Conservation (phyloP, 2,329 filamentous ascomycete species). For the Cadophora sp. region DNA sequence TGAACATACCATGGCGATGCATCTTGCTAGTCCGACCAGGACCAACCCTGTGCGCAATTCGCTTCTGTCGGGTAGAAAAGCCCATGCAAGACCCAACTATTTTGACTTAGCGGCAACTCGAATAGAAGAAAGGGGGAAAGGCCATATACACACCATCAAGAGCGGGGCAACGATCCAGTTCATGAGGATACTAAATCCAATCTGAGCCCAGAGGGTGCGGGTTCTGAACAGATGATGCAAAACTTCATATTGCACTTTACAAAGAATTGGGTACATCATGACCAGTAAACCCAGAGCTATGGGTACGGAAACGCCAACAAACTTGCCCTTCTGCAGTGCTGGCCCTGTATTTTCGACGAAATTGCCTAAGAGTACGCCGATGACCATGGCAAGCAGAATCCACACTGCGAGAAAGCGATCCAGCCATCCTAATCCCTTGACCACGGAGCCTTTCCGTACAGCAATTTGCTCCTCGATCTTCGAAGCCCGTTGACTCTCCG, state of each 20-base stretch:
- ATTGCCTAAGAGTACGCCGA: conserved; percentile 69
- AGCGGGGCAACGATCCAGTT: conserved; percentile 88
- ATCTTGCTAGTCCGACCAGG: conserved; percentile 82
- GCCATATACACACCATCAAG: conserved; percentile 63
- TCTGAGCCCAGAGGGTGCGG: conserved; percentile 75
- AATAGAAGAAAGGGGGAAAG: background rate
- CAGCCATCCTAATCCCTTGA: conserved; percentile 51
- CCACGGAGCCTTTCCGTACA: conserved; percentile 35
- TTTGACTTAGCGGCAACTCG: background rate
- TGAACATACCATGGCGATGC: conserved; percentile 95
- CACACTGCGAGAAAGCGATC: conserved; percentile 60
- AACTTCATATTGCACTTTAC: conserved; percentile 82
- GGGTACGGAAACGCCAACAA: conserved; percentile 68
- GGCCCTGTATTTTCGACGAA: conserved; percentile 62
- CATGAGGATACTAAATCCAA: conserved; percentile 76
- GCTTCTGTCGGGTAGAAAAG: conserved; percentile 65
- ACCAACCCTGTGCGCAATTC: conserved; percentile 72
- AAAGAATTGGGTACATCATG: conserved; percentile 95
- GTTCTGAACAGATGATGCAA: conserved; percentile 70
- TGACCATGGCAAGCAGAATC: conserved; percentile 71
- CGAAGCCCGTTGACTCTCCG: too few species aligned
- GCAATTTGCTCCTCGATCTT: too few species aligned
- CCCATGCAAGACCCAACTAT: conserved; percentile 69
- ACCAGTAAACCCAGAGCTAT: conserved; percentile 83
- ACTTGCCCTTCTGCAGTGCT: conserved; percentile 64